These are phyloP conservation scores for Oidiodendron maius DNA, from an alignment of 495 filamentous ascomycete species.

Conservation along the genomic window DNA sequence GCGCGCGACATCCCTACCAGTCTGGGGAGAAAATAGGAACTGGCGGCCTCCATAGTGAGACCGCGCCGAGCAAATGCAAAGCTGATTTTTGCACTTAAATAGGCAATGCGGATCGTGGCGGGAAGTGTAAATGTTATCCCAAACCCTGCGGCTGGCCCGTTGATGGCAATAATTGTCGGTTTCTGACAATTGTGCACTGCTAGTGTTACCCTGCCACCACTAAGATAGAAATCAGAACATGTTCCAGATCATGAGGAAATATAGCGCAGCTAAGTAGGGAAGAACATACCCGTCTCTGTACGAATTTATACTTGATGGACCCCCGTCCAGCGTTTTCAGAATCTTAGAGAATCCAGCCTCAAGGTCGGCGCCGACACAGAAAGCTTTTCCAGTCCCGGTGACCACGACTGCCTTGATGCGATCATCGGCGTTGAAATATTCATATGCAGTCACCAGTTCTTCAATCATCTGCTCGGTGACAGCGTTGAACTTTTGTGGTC, in stretches of 20 bases:
- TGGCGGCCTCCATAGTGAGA: conserved; percentile 54
- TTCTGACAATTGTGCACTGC: conserved; percentile 56
- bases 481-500: conserved; percentile 54
- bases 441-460: conserved; percentile 42
- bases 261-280: no score
- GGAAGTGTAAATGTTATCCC: background rate
- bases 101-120: conserved; percentile 34
- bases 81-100: conserved; percentile 47
- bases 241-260: no score
- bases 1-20: conserved; percentile 37
- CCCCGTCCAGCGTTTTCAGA: no score
- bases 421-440: conserved; percentile 45
- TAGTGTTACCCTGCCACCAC: conserved; percentile 48
- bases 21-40: conserved; percentile 55
- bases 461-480: conserved; percentile 49
- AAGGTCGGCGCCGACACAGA: conserved; percentile 60
- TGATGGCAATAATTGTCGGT: conserved; percentile 56
- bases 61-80: conserved; percentile 60
- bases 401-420: conserved; percentile 51
- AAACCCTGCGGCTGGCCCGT: no score
- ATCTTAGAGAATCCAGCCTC: no score
- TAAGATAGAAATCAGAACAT: no score
- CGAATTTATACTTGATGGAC: no score
- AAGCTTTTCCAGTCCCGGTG: conserved; percentile 40
- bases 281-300: no score